Conservation (phyloP, 2,329 filamentous ascomycete species). For the Chaetomium strumarium region DNA sequence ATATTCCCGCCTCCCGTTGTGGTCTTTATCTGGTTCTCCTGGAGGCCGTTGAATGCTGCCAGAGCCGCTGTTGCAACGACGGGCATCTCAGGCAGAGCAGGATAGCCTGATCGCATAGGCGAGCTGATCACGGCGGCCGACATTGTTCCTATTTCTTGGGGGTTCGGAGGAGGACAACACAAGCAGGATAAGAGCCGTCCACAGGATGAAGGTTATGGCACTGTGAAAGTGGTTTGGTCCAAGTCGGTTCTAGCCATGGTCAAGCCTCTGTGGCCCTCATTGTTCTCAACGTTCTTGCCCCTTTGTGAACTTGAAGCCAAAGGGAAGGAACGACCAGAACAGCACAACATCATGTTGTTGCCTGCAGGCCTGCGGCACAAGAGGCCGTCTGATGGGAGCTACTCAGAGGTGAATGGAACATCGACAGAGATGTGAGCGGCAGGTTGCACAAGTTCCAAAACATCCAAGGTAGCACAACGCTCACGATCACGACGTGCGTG, state of each 20-base stretch:
- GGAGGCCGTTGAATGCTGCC: background rate
- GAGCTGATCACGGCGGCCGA: background rate
- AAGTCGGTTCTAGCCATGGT: background rate
- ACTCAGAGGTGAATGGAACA: background rate
- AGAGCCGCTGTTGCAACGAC: background rate
- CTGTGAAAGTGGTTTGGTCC: too few species aligned
- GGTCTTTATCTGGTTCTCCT: background rate
- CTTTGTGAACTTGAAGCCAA: too few species aligned
- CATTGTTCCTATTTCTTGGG: background rate
- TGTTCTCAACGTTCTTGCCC: too few species aligned
- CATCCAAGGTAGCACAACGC: too few species aligned
- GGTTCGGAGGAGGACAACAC: too few species aligned
- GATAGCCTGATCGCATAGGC: background rate
- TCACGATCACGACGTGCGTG: background rate
- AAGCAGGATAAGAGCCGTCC: too few species aligned
- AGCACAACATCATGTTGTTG: background rate
- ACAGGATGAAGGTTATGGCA: too few species aligned
- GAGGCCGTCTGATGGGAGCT: background rate
- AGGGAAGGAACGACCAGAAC: background rate
- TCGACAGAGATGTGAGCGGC: background rate
- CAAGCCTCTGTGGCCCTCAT: background rate
- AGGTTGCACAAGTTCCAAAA: too few species aligned
- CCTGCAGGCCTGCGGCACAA: slow-evolving; percentile 14
- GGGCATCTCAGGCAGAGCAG: background rate
- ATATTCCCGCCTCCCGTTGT: background rate